Base-by-base conservation (phyloP, 495 filamentous ascomycete genomes). In the Lichenothelia convexa region DNA sequence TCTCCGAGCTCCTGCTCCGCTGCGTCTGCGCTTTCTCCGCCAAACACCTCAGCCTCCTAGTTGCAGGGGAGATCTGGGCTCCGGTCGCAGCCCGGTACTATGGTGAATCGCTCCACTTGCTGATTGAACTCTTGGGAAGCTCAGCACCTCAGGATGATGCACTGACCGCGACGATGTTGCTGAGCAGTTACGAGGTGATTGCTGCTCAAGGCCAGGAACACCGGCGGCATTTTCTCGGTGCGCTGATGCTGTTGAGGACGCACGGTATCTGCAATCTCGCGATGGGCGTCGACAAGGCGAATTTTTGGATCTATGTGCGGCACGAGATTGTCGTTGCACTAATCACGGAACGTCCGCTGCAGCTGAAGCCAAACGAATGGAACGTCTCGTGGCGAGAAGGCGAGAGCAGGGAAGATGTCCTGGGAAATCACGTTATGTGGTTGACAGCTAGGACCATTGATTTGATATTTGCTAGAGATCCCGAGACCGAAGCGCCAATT, bases 241-340 rank as follows among this genome's bases (percentile, higher is more conserved):
- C 35, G 3, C 13, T 29, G 9, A 43, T 36, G 19, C 35, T 51
- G 18, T 35, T 51, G 18, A 44, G 35, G 31, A 18, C 39, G 2
- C 40, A 39, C 12, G n/a, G 26, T 16, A 41, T 49, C n/a, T 27
- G 16, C 23, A 44, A 38, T 16, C 26, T 21, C 13, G 39, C 44
- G 15, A 35, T n/a, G 2, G 41, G 41, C n/a, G 36, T 53, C 12
- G 38, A 44, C 7, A 27, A 23, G 13, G 49, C 49, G 9, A 44
- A 38, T 19, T 53, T 53, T 29, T 53, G 47, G 47, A 35, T 53
- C 24, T 49, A 49, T 23, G 42, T 49, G 8, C 30, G 46, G 21
- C 49, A 53, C 9, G 49, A 50, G 30, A 42, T 49, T 20, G 35
- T 24, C 17, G 32, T 50, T 5, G 49, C 49, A 3, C 27, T 50